These are phyloP conservation scores for Epichloe hybrida DNA, from an alignment of 2,329 filamentous ascomycete species.

Conservation along the genomic window DNA sequence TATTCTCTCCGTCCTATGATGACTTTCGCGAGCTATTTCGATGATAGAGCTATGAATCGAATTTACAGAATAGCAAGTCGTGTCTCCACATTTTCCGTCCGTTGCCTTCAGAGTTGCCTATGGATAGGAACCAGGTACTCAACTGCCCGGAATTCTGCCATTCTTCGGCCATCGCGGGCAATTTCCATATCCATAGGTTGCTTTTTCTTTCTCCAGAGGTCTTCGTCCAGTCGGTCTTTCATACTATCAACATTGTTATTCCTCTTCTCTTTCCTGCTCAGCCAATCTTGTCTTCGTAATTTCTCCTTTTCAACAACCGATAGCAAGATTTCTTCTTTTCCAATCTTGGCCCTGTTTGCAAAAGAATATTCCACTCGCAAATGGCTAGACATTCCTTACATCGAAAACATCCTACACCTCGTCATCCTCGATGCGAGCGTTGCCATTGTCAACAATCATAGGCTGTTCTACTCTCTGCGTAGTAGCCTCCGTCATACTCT, in stretches of 20 bases:
- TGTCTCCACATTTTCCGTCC: no score
- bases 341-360: not conserved
- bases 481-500: slow-evolving; percentile 9
- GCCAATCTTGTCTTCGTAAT: not conserved
- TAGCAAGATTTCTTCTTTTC: not conserved
- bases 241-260: not conserved
- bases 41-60: no score
- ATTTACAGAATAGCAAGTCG: no score
- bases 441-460: not conserved
- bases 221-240: no score
- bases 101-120: no score
- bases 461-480: slow-evolving; percentile 5
- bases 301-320: not conserved
- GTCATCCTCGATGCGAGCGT: not conserved
- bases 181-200: no score
- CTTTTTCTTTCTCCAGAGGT: no score
- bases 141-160: no score
- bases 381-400: not conserved
- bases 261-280: not conserved
- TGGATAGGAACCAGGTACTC: no score
- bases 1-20: no score
- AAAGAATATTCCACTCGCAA: not conserved
- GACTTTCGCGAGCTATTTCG: no score
- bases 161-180: no score
- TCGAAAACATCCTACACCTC: not conserved